Evolutionary conservation across 495 filamentous ascomycete species (phyloP).

Genomic region (Geopyxis carbonaria): DNA sequence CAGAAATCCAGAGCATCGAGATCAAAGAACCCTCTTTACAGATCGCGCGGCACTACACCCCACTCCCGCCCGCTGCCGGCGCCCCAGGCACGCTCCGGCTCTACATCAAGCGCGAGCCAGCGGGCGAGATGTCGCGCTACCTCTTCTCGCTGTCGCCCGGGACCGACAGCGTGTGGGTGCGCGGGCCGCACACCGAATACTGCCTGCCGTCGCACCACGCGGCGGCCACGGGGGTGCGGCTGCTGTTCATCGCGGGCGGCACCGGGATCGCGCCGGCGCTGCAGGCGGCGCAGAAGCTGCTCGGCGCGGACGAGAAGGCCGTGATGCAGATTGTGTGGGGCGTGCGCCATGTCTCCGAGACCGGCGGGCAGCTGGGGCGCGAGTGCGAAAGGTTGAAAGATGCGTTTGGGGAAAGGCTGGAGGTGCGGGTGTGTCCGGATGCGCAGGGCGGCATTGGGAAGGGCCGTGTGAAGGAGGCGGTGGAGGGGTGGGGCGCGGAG

Average conservation of each 20-base stretch:
- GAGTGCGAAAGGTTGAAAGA: conserved; percentile 40
- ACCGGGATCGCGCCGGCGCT: conserved; percentile 87
- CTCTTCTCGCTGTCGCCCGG: conserved; percentile 45
- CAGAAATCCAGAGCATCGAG: conserved; percentile 61
- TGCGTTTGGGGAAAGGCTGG: conserved; percentile 10
- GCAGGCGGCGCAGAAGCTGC: conserved; percentile 50
- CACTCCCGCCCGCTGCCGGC: conserved; percentile 41
- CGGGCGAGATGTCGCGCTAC: conserved; percentile 36
- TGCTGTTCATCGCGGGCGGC: conserved; percentile 80
- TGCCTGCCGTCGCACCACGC: conserved; percentile 36
- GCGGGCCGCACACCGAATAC: conserved; percentile 61
- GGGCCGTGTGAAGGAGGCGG: conserved; percentile 12
- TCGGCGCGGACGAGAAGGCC: conserved; percentile 22
- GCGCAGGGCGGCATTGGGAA: conserved; percentile 18
- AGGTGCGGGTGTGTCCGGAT: conserved; percentile 16
- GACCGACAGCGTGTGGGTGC: conserved; percentile 44
- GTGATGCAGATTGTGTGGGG: conserved; percentile 54
- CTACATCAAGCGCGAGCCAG: conserved; percentile 37
- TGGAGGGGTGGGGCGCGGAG: conserved; percentile 7
- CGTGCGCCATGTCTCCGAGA: conserved; percentile 23
- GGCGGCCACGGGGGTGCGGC: conserved; percentile 20
- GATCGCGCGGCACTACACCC: conserved; percentile 77
- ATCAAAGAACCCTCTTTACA: conserved; percentile 86
- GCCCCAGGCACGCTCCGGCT: conserved; percentile 34
- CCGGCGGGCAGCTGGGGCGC: conserved; percentile 32